Percentiles rank a stretch among this genome's conserved stretches.
Evolutionary conservation across 768 basidiomycete genomes (phyloP).

Genomic region (Gyrodon lividus): DNA sequence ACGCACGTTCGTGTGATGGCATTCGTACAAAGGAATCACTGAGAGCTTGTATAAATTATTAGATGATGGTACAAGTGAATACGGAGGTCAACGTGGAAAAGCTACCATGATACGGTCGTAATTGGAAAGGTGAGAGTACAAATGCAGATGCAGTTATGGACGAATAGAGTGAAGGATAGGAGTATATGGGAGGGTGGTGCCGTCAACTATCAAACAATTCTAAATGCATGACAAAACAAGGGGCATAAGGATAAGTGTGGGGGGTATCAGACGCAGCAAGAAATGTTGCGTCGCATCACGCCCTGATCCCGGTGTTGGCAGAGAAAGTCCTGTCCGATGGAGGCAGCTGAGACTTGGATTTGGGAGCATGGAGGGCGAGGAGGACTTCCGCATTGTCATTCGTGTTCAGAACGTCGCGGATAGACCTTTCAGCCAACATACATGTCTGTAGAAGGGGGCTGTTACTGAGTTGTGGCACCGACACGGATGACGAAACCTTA

Average conservation of each 20-base stretch:
- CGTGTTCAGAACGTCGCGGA: slow-evolving; percentile 65
- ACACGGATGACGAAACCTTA: slow-evolving; percentile 27
- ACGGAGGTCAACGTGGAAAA: neutral
- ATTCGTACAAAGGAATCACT: neutral
- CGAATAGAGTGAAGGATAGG: neutral
- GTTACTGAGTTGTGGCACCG: neutral
- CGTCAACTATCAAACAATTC: slow-evolving; percentile 4
- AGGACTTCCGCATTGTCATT: slow-evolving; percentile 65
- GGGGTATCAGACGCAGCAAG: slow-evolving; percentile 2
- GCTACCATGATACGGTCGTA: neutral
- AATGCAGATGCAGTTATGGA: slow-evolving; percentile 17
- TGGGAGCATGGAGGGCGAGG: slow-evolving; percentile 57
- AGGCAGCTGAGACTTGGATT: slow-evolving; percentile 10
- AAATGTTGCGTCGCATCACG: slow-evolving; percentile 15
- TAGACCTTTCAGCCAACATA: slow-evolving; percentile 68
- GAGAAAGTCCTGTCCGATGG: slow-evolving; percentile 14
- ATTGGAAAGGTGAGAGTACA: slow-evolving; percentile 26
- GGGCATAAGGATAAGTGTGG: slow-evolving; percentile 4
- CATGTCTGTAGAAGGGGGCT: slow-evolving; percentile 49
- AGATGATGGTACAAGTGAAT: slow-evolving; percentile 20
- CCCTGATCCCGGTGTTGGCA: slow-evolving; percentile 22
- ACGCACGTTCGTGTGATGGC: slow-evolving; percentile 9
- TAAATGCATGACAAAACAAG: slow-evolving; percentile 6
- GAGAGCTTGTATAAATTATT: slow-evolving; percentile 23
- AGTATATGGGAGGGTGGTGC: neutral